Evolutionary conservation across 2,329 filamentous ascomycete genomes (phyloP).

Genomic region (Apiospora malaysiana): DNA sequence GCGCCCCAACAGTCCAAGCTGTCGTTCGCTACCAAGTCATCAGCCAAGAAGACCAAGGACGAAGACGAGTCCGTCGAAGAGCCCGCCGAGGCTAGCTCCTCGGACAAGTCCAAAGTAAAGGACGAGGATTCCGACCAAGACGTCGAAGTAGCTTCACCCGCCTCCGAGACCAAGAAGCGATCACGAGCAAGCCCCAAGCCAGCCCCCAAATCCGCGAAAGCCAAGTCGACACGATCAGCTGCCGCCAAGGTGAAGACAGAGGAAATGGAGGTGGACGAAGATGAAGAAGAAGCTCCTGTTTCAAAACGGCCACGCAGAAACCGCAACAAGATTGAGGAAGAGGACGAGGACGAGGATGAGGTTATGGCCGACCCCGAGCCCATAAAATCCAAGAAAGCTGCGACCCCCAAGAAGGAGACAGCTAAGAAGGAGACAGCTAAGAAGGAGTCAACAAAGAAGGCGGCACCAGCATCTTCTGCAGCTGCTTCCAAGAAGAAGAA

Average conservation of each 20-base stretch:
- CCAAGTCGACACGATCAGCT: slow-evolving; percentile 31
- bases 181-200: slow-evolving; percentile 34
- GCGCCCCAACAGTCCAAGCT: slow-evolving; percentile 79
- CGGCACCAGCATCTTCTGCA: not conserved
- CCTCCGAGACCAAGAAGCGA: slow-evolving; percentile 55
- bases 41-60: slow-evolving; percentile 43
- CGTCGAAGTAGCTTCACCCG: slow-evolving; percentile 44
- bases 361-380: slow-evolving; percentile 42
- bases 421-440: slow-evolving; percentile 32
- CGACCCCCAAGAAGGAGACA: slow-evolving; percentile 35
- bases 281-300: slow-evolving; percentile 38
- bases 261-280: slow-evolving; percentile 39
- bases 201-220: slow-evolving; percentile 33
- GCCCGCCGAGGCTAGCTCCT: slow-evolving; percentile 27
- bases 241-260: slow-evolving; percentile 37
- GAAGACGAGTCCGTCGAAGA: slow-evolving; percentile 32
- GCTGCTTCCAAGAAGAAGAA: slow-evolving; percentile 26
- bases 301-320: slow-evolving; percentile 59
- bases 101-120: slow-evolving; percentile 29
- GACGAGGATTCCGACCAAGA: slow-evolving; percentile 35
- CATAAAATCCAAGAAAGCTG: slow-evolving; percentile 35
- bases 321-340: slow-evolving; percentile 52
- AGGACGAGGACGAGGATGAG: slow-evolving; percentile 58
- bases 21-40: slow-evolving; percentile 69
- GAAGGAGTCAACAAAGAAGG: slow-evolving; percentile 22